Evolutionary conservation across 805 yeast species (phyloP).

Genomic region (Metschnikowia reukaufii): DNA sequence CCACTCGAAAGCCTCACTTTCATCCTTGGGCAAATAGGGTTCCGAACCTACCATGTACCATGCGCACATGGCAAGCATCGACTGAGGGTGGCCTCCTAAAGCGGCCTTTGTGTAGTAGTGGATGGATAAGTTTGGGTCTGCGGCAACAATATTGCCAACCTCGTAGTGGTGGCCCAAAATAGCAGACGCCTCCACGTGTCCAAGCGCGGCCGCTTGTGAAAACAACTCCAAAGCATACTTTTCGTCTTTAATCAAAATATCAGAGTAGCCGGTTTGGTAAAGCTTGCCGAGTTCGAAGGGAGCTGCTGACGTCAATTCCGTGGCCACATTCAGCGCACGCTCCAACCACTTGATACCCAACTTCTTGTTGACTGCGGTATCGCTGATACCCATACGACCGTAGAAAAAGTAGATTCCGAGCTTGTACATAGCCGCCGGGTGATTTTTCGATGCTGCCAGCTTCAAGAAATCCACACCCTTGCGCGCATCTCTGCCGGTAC

Average conservation of each 20-base stretch:
- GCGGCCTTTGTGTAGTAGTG: constrained; percentile 95
- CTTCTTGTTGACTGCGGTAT: constrained; percentile 67
- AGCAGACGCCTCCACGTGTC: constrained; percentile 78
- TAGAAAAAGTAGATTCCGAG: constrained; percentile 85
- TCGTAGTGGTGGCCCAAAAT: constrained; percentile 84
- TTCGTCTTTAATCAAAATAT: constrained; percentile 79
- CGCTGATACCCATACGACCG: constrained; percentile 77
- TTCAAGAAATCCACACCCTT: constrained; percentile 80
- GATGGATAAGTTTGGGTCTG: constrained; percentile 78
- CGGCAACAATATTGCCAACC: constrained; percentile 70
- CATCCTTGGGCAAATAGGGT: constrained; percentile 75
- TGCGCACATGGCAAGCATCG: constrained; percentile 93
- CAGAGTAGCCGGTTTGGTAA: constrained; percentile 79
- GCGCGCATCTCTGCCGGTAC: constrained; percentile 84
- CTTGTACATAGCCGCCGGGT: constrained; percentile 96
- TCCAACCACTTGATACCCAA: constrained; percentile 92
- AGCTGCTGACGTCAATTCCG: constrained; percentile 84
- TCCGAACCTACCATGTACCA: constrained; percentile 95
- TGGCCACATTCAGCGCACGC: constrained; percentile 82
- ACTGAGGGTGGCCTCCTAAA: constrained; percentile 76
- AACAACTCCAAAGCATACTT: constrained; percentile 84
- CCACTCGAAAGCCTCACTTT: constrained; percentile 91
- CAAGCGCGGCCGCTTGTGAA: constrained; percentile 84
- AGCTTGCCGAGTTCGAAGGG: constrained; percentile 90
- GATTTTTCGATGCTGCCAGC: constrained; percentile 87